Percentiles rank a stretch among this genome's conserved stretches.
These are phyloP conservation scores for Aureobasidium lini DNA, from an alignment of 2,329 filamentous ascomycete species.

Conservation along the genomic window DNA sequence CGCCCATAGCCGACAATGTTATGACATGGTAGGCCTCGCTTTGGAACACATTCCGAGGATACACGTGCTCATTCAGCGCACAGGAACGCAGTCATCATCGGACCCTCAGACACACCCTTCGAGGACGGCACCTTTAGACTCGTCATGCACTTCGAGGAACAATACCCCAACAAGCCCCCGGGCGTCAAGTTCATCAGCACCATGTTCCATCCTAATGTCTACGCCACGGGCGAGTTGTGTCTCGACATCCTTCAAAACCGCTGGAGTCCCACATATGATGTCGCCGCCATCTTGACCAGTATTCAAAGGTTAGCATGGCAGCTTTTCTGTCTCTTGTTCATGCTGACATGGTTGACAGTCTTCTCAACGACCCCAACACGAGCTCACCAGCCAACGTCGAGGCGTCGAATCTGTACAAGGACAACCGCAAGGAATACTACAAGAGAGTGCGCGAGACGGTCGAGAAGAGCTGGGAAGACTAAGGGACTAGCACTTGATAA, in stretches of 20 bases:
- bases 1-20: constrained; percentile 90
- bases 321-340: neutral
- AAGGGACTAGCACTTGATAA: neutral
- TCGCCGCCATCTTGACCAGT: constrained; percentile 91
- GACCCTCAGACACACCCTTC: constrained; percentile 91
- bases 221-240: constrained; percentile 92
- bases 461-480: constrained; percentile 90
- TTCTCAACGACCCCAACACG: constrained; percentile 98
- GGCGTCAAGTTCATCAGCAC: constrained; percentile 97
- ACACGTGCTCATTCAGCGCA: constrained; percentile 14
- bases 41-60: neutral
- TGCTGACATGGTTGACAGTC: constrained; percentile 42
- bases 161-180: constrained; percentile 96
- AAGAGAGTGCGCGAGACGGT: constrained; percentile 95
- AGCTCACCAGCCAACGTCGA: constrained; percentile 96
- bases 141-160: constrained; percentile 98
- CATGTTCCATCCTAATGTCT: constrained; percentile 99
- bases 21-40: constrained; percentile 74
- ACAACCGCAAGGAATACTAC: constrained; percentile 92
- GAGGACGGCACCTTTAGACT: constrained; percentile 96
- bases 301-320: constrained; percentile 70
- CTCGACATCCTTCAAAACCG: constrained; percentile 95
- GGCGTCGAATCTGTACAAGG: constrained; percentile 96
- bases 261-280: constrained; percentile 98
- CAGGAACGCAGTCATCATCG: constrained; percentile 98